Percentiles rank a stretch among this genome's conserved stretches.
Conservation (phyloP, 169 alveolate genomes). For the Plasmodium inui region DNA sequence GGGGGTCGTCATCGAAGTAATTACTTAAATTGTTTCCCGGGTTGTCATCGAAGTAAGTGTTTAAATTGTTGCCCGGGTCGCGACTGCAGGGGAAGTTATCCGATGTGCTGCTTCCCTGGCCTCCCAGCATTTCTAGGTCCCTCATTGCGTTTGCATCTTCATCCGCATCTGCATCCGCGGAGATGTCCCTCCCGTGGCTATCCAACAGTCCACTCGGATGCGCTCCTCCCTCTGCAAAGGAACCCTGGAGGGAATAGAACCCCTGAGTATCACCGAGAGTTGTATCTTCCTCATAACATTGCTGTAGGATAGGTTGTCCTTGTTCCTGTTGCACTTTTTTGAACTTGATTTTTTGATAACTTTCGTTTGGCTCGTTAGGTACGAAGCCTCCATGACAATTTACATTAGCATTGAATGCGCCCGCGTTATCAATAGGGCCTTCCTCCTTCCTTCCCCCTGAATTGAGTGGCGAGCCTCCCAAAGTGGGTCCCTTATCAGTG, state of each 20-base stretch:
- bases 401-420: not conserved
- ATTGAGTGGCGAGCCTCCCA: not conserved
- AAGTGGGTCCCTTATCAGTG: not conserved
- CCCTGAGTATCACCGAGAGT: not conserved
- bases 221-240: not conserved
- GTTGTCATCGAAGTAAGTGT: not conserved
- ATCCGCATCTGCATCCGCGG: not conserved
- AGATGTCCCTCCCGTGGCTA: not conserved
- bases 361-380: not conserved
- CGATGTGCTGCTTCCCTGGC: not conserved
- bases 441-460: not conserved
- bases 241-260: not conserved
- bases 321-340: not conserved
- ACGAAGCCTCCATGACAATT: not conserved
- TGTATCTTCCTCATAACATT: not conserved
- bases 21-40: not conserved
- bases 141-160: not conserved
- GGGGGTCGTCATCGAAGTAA: not conserved
- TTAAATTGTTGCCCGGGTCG: not conserved
- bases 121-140: not conserved
- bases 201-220: not conserved
- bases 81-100: not conserved
- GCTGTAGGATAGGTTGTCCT: not conserved
- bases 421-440: not conserved
- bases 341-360: not conserved